Percentiles rank a stretch among this genome's conserved stretches.
Evolutionary conservation across 2,329 filamentous ascomycete species (phyloP).

Genomic region (Leptographium radiaticola): DNA sequence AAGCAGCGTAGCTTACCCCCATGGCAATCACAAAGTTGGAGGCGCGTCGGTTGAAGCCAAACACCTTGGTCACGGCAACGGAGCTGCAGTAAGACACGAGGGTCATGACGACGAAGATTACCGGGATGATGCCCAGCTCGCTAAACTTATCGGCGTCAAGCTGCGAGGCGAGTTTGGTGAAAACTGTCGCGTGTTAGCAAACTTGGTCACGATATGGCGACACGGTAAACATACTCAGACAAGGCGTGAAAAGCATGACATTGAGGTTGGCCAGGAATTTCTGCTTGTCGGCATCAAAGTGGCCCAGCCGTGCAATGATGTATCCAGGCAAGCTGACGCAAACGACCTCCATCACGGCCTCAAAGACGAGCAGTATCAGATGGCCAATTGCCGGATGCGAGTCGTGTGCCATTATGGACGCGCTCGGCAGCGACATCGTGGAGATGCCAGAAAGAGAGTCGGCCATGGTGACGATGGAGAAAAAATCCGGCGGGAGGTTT

Average conservation of each 20-base stretch:
- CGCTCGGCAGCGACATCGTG: conserved; percentile 22
- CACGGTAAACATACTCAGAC: conserved; percentile 52
- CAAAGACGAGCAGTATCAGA: conserved; percentile 74
- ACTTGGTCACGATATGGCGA: background rate
- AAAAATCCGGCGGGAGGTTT: too few relatives aligned
- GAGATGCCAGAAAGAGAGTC: background rate
- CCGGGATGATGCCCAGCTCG: conserved; percentile 86
- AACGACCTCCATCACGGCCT: conserved; percentile 88
- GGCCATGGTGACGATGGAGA: background rate
- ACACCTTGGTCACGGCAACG: conserved; percentile 54
- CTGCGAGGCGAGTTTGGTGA: conserved; percentile 92
- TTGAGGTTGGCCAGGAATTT: conserved; percentile 96
- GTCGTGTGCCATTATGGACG: conserved; percentile 29
- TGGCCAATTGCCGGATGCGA: conserved; percentile 54
- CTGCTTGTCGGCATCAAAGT: conserved; percentile 91
- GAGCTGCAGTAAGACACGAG: conserved; percentile 73
- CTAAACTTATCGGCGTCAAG: conserved; percentile 80
- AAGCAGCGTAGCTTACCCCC: conserved; percentile 36
- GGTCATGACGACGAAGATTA: conserved; percentile 85
- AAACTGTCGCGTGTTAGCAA: conserved; percentile 45
- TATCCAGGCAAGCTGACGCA: conserved; percentile 92
- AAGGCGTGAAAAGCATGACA: conserved; percentile 91
- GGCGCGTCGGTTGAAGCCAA: conserved; percentile 71
- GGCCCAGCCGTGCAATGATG: conserved; percentile 75
- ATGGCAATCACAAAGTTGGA: conserved; percentile 94